Evolutionary conservation across 495 filamentous ascomycete genomes (phyloP).

Genomic region (Letharia columbiana): DNA sequence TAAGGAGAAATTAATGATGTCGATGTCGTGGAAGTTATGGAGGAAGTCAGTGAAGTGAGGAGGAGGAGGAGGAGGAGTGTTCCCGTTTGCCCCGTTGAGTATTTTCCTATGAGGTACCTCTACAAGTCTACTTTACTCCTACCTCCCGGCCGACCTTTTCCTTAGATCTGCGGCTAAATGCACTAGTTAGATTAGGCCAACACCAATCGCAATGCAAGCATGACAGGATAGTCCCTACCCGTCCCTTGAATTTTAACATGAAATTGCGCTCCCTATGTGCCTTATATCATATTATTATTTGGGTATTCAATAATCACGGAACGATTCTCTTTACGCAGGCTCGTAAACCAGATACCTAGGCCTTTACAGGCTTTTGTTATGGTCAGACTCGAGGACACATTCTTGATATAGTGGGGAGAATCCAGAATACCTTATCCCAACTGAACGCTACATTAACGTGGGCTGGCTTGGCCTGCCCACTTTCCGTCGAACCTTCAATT

Average conservation of each 20-base stretch:
- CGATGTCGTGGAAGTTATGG: not conserved
- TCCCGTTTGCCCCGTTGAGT: no score
- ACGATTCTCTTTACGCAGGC: no score
- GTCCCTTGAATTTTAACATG: not conserved
- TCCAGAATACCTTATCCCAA: not conserved
- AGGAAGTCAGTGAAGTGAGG: conserved; percentile 3
- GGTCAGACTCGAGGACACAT: not conserved
- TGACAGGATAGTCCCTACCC: no score
- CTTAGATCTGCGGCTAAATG: conserved; percentile 7
- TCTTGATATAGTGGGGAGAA: not conserved
- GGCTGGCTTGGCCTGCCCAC: conserved; percentile 1
- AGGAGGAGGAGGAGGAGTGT: not conserved
- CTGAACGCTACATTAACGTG: not conserved
- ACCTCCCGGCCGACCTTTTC: not conserved
- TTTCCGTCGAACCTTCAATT: not conserved
- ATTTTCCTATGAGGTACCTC: no score
- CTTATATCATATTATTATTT: not conserved
- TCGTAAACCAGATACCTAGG: no score
- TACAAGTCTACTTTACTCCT: no score
- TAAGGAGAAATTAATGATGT: conserved; percentile 6
- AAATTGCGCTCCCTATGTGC: conserved; percentile 8
- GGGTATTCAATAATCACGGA: no score
- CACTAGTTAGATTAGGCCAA: not conserved
- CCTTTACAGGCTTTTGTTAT: no score
- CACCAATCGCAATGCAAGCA: conserved; percentile 6